phyloP scores from a whole-genome alignment of 2,329 filamentous ascomycete genomes.

The Pseudocercospora crystallina region DNA sequence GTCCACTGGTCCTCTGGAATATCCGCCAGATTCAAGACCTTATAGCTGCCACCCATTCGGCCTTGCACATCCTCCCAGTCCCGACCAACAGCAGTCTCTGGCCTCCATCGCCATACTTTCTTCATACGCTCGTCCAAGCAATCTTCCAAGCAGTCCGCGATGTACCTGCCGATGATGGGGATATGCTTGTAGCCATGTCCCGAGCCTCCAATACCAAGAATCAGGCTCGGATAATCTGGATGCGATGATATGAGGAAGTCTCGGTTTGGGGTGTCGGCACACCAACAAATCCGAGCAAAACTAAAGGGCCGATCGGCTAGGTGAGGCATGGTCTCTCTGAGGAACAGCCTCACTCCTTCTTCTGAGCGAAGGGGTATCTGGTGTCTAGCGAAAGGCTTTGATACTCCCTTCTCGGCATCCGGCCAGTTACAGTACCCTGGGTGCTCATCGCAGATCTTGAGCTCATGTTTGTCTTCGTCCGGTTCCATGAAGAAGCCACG shows the following conservation, averaged over 20 bases:
- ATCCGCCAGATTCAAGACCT: constrained; percentile 51
- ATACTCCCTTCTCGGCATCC: constrained; percentile 33
- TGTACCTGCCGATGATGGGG: constrained; percentile 52
- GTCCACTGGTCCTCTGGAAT: constrained; percentile 44
- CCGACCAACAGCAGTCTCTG: constrained; percentile 48
- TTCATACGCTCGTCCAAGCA: constrained; percentile 45
- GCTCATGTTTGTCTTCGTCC: constrained; percentile 45
- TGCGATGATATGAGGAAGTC: constrained; percentile 55
- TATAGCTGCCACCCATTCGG: constrained; percentile 49
- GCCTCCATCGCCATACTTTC: constrained; percentile 51
- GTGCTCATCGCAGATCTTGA: constrained; percentile 58
- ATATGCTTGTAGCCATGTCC: constrained; percentile 57
- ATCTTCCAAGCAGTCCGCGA: constrained; percentile 51
- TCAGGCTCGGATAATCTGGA: constrained; percentile 42
- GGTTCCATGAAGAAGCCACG: constrained; percentile 53
- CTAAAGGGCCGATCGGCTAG: constrained; percentile 50
- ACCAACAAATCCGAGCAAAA: constrained; percentile 58
- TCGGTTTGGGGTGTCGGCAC: constrained; percentile 56
- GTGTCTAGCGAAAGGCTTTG: constrained; percentile 45
- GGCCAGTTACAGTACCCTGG: constrained; percentile 56
- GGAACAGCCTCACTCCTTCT: constrained; percentile 48
- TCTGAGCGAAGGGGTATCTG: constrained; percentile 52
- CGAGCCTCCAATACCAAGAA: constrained; percentile 53
- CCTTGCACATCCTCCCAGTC: constrained; percentile 52
- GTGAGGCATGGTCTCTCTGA: constrained; percentile 55